Base-by-base conservation (phyloP, 352 stramenopile genomes). In the Phytophthora foliorum region DNA sequence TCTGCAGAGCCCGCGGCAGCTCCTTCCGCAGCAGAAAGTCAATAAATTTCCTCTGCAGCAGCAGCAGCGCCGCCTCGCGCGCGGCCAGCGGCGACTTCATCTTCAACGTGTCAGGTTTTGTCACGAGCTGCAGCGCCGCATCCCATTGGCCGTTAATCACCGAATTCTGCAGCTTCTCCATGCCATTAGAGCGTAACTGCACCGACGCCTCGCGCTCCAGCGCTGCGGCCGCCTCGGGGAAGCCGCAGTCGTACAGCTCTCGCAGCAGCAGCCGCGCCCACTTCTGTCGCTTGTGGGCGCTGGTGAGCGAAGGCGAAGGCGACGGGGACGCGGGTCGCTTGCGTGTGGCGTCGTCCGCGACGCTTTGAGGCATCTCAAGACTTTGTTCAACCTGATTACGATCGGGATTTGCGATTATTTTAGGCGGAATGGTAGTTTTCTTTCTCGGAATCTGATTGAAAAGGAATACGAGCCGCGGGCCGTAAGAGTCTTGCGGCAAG, bases 231-330 rank as follows among this genome's bases (percentile, higher is more conserved):
- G 82, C 61, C 21, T 73, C 57, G 10, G 39, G 38, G 39, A 80
- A 92, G 9, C 84, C 83, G 17, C 91, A 69, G 63, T 94, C 87
- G 68, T 92, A 90, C 21, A 94, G 77, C 65, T 94, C 87, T 11
- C 87, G 82, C 5, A 94, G 77, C 29, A 94, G 53, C 42, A 93
- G 57, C 22, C 87, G 83, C 53, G 82, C 80, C 87, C 87, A 94
- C 51, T 91, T 90, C n/a, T 48, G 45, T 32, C 21, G 24, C 38
- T 49, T 41, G 34, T 25, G 16, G 39, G 34, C 14, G 16, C 11
- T 39, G 7, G 36, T 17, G 14, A 22, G 7, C 6, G 10, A 6
- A 45, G 36, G 39, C 6, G 52, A 44, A 0, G 41, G 27, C 9
- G 56, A 34, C 29, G 29, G 7, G 29, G 29, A 34, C 29, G 29